phyloP scores from a whole-genome alignment of 2,329 filamentous ascomycete genomes.

The Chalaropsis ovoidea region DNA sequence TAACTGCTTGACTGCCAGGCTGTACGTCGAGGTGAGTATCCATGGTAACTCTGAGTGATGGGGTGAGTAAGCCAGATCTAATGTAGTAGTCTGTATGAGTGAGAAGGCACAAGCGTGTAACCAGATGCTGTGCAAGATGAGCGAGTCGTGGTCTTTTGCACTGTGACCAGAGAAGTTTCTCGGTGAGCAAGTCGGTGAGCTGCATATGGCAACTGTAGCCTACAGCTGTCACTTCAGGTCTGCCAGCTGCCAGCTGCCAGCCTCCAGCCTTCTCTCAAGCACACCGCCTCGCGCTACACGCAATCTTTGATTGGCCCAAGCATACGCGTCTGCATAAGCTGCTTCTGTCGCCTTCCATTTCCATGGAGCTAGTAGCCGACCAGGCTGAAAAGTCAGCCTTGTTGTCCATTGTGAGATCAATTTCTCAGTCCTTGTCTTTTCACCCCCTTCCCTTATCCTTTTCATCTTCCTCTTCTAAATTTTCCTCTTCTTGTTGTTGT shows the following conservation, averaged over 20 bases:
- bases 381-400: constrained; percentile 15
- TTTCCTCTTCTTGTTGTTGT: constrained; percentile 9
- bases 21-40: neutral
- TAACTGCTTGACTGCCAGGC: neutral
- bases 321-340: constrained; percentile 15
- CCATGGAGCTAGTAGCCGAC: neutral
- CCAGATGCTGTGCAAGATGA: neutral
- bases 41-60: neutral
- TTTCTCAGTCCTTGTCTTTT: neutral
- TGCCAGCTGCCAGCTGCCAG: constrained; percentile 7
- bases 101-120: neutral
- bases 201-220: too few species aligned
- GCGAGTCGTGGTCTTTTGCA: neutral
- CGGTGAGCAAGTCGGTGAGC: constrained; percentile 13
- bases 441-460: constrained; percentile 9
- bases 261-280: neutral
- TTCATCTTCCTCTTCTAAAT: constrained; percentile 21
- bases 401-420: constrained; percentile 7
- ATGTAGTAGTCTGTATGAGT: neutral
- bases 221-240: neutral
- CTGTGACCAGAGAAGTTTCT: constrained; percentile 12
- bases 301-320: constrained; percentile 13
- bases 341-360: constrained; percentile 20
- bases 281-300: neutral
- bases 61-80: too few species aligned